phyloP scores from a whole-genome alignment of 257 asterid genomes.

The Rhazya stricta region DNA sequence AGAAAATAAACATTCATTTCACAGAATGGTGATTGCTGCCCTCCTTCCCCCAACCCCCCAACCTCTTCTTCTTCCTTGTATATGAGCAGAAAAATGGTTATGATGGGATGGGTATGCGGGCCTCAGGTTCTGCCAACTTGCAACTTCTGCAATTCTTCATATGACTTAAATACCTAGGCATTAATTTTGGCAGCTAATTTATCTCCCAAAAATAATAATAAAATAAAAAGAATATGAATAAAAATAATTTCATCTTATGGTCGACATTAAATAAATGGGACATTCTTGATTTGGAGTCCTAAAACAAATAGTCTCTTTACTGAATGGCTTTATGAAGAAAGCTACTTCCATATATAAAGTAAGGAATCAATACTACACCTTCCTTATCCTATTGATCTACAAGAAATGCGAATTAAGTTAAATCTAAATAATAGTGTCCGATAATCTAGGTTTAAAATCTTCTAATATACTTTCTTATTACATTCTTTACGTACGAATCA shows the following conservation, averaged over 20 bases:
- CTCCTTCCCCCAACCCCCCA: not conserved
- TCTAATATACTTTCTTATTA: too few species aligned
- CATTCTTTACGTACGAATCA: too few species aligned
- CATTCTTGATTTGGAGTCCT: constrained; percentile 13
- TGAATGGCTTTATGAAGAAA: not conserved
- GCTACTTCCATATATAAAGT: constrained; percentile 11
- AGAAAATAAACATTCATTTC: not conserved
- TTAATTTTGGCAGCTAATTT: not conserved
- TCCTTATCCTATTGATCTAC: not conserved
- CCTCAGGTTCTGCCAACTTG: not conserved
- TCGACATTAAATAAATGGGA: constrained; percentile 28
- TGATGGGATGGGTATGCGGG: not conserved
- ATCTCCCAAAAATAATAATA: not conserved
- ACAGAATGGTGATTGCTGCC: not conserved
- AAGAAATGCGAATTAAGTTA: too few species aligned
- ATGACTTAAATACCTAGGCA: not conserved
- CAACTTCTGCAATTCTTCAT: not conserved
- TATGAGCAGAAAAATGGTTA: not conserved
- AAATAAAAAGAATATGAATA: not conserved
- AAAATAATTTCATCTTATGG: constrained; percentile 23
- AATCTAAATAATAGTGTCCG: too few species aligned
- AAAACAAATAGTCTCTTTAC: constrained; percentile 19
- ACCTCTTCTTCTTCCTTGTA: not conserved
- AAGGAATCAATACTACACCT: not conserved
- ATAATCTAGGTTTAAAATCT: too few species aligned